Evolutionary conservation across 192 early-diverging fungal genomes (phyloP).

Genomic region (Coemansia sp.): DNA sequence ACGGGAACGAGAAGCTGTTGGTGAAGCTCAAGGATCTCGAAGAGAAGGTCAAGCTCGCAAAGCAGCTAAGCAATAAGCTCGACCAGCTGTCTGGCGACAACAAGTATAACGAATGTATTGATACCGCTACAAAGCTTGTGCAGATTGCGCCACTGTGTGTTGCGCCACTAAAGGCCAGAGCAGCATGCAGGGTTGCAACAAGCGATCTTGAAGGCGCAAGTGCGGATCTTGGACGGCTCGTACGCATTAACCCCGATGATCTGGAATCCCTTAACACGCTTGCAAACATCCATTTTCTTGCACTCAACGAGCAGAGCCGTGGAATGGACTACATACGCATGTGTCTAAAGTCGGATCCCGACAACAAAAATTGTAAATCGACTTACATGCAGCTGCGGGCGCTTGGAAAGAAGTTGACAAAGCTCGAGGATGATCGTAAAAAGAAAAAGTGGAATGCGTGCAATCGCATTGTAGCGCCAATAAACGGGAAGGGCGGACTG

Average conservation of each 20-base stretch:
- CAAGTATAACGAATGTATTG: constrained; percentile 60
- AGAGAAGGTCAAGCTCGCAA: constrained; percentile 52
- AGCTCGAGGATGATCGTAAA: constrained; percentile 58
- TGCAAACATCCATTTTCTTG: constrained; percentile 69
- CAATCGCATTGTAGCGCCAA: constrained; percentile 35
- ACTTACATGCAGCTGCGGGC: constrained; percentile 72
- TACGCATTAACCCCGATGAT: constrained; percentile 71
- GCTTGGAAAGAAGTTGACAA: constrained; percentile 69
- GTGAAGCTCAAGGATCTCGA: constrained; percentile 30
- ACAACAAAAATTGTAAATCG: constrained; percentile 85
- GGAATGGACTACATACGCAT: constrained; percentile 75
- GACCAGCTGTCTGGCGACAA: constrained; percentile 39
- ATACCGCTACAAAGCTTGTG: constrained; percentile 56
- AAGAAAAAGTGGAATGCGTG: constrained; percentile 63
- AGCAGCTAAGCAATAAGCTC: constrained; percentile 41
- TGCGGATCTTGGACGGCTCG: constrained; percentile 74
- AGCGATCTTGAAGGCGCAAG: constrained; percentile 85
- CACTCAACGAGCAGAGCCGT: constrained; percentile 67
- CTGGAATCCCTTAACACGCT: constrained; percentile 64
- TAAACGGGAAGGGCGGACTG: constrained; percentile 38
- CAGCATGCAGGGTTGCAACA: constrained; percentile 68
- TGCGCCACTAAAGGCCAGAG: constrained; percentile 64
- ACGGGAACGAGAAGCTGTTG: constrained; percentile 10
- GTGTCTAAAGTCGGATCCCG: constrained; percentile 88
- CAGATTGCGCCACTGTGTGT: constrained; percentile 58